Percentiles rank a stretch among this genome's conserved stretches.
These are phyloP conservation scores for Nitzschia sp. DNA, from an alignment of 108 stramenopile species.

Conservation along the genomic window DNA sequence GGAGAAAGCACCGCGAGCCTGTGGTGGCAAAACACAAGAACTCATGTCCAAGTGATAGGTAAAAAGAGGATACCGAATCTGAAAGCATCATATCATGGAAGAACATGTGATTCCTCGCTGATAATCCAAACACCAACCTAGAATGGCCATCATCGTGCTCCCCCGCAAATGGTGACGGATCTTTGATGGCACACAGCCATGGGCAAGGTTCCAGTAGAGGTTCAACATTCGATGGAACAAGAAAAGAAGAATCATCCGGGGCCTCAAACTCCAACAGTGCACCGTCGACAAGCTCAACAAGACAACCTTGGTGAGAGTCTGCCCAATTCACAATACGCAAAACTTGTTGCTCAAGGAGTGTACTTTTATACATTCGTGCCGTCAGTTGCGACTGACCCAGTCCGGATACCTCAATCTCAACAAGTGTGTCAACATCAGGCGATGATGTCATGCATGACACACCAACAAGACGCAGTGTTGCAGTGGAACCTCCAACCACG, in stretches of 20 bases:
- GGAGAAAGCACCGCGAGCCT: constrained; percentile 68
- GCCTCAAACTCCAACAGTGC: constrained; percentile 58
- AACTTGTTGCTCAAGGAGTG: constrained; percentile 52
- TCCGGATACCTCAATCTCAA: constrained; percentile 51
- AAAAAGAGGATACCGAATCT: constrained; percentile 70
- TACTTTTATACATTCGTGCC: constrained; percentile 34
- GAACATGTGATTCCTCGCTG: constrained; percentile 65
- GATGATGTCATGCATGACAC: constrained; percentile 20
- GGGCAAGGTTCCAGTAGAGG: constrained; percentile 79
- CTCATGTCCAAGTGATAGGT: constrained; percentile 56
- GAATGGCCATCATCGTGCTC: constrained; percentile 20
- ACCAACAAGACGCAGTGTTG: constrained; percentile 29
- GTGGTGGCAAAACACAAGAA: constrained; percentile 68
- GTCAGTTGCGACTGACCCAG: constrained; percentile 10
- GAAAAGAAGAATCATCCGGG: constrained; percentile 30
- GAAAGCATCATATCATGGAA: constrained; percentile 76
- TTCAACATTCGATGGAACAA: constrained; percentile 54
- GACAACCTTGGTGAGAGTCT: constrained; percentile 51
- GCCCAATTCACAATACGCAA: constrained; percentile 72
- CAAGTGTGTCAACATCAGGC: constrained; percentile 37
- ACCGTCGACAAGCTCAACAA: constrained; percentile 71
- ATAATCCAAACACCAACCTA: constrained; percentile 65
- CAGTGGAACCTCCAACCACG: constrained; percentile 31
- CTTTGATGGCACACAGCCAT: constrained; percentile 70
- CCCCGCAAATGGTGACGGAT: constrained; percentile 32